These are phyloP conservation scores for Camelina hispida DNA, from an alignment of 345 rosid genomes.

Conservation along the genomic window DNA sequence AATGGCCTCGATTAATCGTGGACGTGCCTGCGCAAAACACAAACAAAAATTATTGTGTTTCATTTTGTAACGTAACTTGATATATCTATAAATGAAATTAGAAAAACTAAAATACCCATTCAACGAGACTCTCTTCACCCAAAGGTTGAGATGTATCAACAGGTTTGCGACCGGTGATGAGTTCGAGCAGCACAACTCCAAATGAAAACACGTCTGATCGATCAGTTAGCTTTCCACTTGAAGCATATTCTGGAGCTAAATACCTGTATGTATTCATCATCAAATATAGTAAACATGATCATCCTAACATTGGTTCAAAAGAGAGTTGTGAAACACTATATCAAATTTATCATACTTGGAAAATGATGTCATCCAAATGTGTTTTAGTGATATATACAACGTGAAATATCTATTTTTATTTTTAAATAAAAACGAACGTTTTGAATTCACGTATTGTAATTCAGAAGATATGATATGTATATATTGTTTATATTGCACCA, in stretches of 20 bases:
- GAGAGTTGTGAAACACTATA: too few relatives aligned
- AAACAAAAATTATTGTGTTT: background rate
- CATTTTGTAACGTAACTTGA: background rate
- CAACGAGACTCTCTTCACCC: constrained; percentile 98
- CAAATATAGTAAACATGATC: too few relatives aligned
- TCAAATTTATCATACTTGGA: too few relatives aligned
- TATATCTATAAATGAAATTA: background rate
- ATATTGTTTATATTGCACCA: background rate
- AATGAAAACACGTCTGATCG: constrained; percentile 87
- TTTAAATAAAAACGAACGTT: background rate
- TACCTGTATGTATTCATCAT: constrained; percentile 46
- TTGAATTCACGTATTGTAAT: background rate
- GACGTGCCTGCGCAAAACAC: constrained; percentile 61
- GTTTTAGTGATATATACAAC: too few relatives aligned
- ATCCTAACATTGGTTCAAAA: background rate
- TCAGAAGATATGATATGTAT: background rate
- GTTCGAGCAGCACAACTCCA: constrained; percentile 95
- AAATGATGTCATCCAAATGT: too few relatives aligned
- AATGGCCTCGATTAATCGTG: constrained; percentile 57
- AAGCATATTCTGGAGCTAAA: constrained; percentile 80
- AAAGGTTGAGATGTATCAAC: constrained; percentile 82
- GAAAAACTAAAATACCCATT: constrained; percentile 70
- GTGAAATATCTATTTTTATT: too few relatives aligned
- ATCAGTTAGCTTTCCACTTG: constrained; percentile 74
- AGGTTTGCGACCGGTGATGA: constrained; percentile 92